Conservation (phyloP, 176 grass and related monocot genomes). For the Dactylis glomerata region DNA sequence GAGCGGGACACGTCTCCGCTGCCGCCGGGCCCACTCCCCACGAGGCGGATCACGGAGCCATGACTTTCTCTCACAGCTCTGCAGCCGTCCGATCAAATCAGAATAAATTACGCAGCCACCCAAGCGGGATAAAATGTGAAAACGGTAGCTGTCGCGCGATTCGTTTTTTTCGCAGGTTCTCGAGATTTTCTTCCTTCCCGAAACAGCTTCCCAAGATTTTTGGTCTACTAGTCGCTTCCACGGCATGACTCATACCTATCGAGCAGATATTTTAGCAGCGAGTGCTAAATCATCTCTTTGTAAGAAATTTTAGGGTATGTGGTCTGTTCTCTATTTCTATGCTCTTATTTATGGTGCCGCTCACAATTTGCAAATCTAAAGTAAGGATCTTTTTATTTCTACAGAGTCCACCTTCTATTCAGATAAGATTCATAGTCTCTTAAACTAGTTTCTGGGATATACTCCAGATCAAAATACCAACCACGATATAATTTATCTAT, state of each 20-base stretch:
- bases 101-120: neutral
- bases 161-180: neutral
- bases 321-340: no score
- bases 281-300: no score
- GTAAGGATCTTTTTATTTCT: no score
- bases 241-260: neutral
- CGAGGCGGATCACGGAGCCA: neutral
- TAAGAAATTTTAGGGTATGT: no score
- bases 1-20: constrained; percentile 5
- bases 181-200: neutral
- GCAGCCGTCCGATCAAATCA: neutral
- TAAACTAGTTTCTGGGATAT: no score
- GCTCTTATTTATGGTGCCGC: no score
- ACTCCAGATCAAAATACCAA: no score
- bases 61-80: neutral
- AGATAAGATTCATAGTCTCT: no score
- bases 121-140: neutral
- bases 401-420: no score
- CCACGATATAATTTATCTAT: no score
- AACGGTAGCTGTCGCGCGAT: neutral
- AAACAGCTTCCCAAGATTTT: neutral
- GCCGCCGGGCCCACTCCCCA: neutral
- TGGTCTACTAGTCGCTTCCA: neutral
- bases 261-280: no score
- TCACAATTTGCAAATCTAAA: no score